Base-by-base conservation (phyloP, 2,329 filamentous ascomycete genomes). In the Cladosporium sp. region DNA sequence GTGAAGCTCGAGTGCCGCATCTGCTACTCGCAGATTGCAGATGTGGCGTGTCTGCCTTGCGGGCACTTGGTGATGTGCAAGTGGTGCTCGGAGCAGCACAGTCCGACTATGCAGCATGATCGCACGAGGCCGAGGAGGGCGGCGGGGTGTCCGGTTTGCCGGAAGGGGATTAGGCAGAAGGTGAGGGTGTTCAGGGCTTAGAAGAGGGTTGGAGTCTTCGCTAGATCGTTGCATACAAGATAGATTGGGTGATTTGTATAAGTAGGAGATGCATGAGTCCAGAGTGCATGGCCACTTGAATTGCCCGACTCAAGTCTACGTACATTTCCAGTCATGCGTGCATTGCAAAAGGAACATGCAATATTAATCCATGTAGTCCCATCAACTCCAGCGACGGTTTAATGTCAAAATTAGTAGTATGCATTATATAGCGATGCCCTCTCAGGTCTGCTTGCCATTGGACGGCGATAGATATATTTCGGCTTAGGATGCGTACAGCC, bases 31-130 rank as follows among this genome's bases (percentile, higher is more conserved):
- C 84, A 86, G 70, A 58, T 82, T 2, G 81, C 84, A 0, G 81
- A 85, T 66, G 81, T 81, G 7, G 83, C 82, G 2, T 74, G 84
- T 21, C 69, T 86, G 40, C 84, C 84, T 0, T 86, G 84, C 67
- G 84, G 84, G 0, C 84, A 86, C 71, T 78, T 85, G 67, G 78
- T 82, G 37, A 82, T 86, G 78, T 86, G 84, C 70, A 75, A 79
- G 46, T 86, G 83, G 83, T 86, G 84, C 68, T 83, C 82, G 3
- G 81, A 84, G 59, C 78, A 83, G 59, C 79, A 82, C 53, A 78
- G 82, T 37, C 83, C 83, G 2, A 76, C 79, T 1, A 77, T 77
- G 70, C 73, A 78, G 65, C 70, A 75, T 31, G 79, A 81, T 70
- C 67, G 68, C 40, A 79, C 77, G n/a, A 72, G 79, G 35, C 80